These are phyloP conservation scores for Saturnispora diversa DNA, from an alignment of 805 yeast genomes.

Conservation along the genomic window DNA sequence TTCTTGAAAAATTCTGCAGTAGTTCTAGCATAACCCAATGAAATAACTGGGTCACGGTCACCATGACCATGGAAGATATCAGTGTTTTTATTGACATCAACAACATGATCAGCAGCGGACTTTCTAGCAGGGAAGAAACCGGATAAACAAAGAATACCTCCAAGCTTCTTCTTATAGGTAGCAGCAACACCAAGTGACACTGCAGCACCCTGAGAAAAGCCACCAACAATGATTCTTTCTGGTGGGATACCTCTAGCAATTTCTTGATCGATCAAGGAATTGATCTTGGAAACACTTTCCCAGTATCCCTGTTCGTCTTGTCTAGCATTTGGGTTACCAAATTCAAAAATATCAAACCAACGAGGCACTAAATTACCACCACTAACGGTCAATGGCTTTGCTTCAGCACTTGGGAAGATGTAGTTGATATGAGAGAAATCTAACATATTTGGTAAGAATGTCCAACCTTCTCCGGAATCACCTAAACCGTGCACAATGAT, in stretches of 20 bases:
- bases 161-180: conserved; percentile 52
- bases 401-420: conserved; percentile 89
- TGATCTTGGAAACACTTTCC: conserved; percentile 39
- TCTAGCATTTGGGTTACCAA: conserved; percentile 39
- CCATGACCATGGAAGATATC: conserved; percentile 92
- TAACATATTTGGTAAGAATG: conserved; percentile 63
- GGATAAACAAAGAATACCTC: conserved; percentile 69
- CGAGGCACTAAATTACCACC: conserved; percentile 64
- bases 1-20: conserved; percentile 39
- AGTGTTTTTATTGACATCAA: conserved; percentile 46
- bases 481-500: conserved; percentile 88
- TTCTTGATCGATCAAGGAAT: conserved; percentile 43
- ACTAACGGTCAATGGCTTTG: conserved; percentile 56
- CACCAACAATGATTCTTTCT: conserved; percentile 78
- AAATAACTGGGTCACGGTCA: conserved; percentile 59
- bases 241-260: conserved; percentile 47
- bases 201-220: conserved; percentile 94
- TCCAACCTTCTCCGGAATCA: conserved; percentile 87
- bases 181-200: conserved; percentile 56
- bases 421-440: conserved; percentile 53
- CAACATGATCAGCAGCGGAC: conserved; percentile 21
- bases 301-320: conserved; percentile 51
- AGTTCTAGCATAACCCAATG: conserved; percentile 31
- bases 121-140: conserved; percentile 52
- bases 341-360: conserved; percentile 74